Percentiles rank a stretch among this genome's conserved stretches.
These are phyloP conservation scores for Truncatella angustata DNA, from an alignment of 2,329 filamentous ascomycete genomes.

Conservation along the genomic window DNA sequence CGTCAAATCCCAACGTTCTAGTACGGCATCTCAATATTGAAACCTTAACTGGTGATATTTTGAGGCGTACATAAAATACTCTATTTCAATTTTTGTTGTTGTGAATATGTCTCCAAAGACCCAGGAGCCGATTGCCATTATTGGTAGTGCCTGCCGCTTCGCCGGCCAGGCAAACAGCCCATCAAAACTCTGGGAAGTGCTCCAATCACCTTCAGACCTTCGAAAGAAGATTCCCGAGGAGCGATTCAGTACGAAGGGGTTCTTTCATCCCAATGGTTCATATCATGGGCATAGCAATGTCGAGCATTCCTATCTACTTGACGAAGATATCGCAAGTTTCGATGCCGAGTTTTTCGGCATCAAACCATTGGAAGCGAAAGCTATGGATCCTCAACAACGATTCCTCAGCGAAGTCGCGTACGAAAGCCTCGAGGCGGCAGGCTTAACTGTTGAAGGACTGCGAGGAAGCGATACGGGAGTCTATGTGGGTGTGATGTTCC, in stretches of 20 bases:
- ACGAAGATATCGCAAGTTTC: not conserved
- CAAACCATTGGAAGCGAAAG: not conserved
- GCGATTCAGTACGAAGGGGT: not conserved
- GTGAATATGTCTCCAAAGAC: too few relatives aligned
- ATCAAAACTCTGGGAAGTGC: conserved; percentile 24
- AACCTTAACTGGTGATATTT: too few relatives aligned
- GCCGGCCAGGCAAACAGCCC: conserved; percentile 25
- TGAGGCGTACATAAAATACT: too few relatives aligned
- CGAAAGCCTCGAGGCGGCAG: not conserved
- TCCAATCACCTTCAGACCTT: conserved; percentile 12
- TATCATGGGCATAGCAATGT: not conserved
- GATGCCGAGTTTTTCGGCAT: not conserved
- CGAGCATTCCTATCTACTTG: not conserved
- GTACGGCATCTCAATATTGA: too few relatives aligned
- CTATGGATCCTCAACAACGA: not conserved
- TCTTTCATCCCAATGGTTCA: not conserved
- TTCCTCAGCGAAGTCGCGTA: not conserved
- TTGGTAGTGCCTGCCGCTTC: conserved; percentile 32
- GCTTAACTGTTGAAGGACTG: not conserved
- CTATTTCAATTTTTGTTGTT: too few relatives aligned
- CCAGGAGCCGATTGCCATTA: conserved; percentile 12
- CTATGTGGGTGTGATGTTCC: conserved; percentile 24
- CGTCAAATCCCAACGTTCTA: too few relatives aligned
- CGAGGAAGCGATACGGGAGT: conserved; percentile 13
- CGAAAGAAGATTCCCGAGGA: not conserved